Evolutionary conservation across 1,284 basidiomycete species (phyloP).

Genomic region (Chalciporus sp.): DNA sequence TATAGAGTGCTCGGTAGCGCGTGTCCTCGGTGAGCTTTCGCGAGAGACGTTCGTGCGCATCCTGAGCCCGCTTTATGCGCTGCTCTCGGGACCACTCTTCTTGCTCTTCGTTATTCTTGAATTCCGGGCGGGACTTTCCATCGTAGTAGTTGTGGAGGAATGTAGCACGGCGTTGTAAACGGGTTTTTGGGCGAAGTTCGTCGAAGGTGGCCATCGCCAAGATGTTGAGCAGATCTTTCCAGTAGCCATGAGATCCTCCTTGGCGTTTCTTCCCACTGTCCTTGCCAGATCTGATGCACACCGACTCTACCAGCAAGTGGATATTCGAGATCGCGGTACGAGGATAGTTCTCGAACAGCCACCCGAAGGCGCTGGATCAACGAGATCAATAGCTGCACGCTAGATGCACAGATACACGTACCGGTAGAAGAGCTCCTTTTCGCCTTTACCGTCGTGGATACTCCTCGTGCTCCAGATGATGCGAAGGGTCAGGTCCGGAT

Average conservation of each 20-base stretch:
- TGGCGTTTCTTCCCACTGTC: slow-evolving; percentile 30
- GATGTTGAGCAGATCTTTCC: slow-evolving; percentile 70
- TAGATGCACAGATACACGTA: slow-evolving; percentile 25
- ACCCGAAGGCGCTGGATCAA: slow-evolving; percentile 51
- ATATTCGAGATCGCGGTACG: slow-evolving; percentile 66
- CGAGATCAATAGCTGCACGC: background rate
- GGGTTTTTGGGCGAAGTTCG: slow-evolving; percentile 38
- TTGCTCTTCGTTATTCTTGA: slow-evolving; percentile 23
- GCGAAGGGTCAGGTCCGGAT: slow-evolving; percentile 51
- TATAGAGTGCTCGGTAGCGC: slow-evolving; percentile 63
- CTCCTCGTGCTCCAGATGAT: slow-evolving; percentile 65
- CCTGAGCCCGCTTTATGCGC: slow-evolving; percentile 25
- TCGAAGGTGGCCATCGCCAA: slow-evolving; percentile 54
- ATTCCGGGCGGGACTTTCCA: slow-evolving; percentile 11
- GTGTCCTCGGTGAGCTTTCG: slow-evolving; percentile 44
- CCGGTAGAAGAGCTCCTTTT: slow-evolving; percentile 57
- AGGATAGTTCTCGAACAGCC: slow-evolving; percentile 63
- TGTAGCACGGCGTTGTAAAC: slow-evolving; percentile 10
- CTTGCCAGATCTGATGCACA: slow-evolving; percentile 38
- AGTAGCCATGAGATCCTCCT: slow-evolving; percentile 56
- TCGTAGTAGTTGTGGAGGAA: slow-evolving; percentile 38
- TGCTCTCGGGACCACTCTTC: slow-evolving; percentile 33
- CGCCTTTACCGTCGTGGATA: slow-evolving; percentile 62
- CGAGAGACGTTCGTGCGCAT: slow-evolving; percentile 41
- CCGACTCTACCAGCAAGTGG: slow-evolving; percentile 48